Evolutionary conservation across 441 rosid species (phyloP), one percentile per base, ranked within the genome.

Genomic region (Populus trichocarpa): DNA sequence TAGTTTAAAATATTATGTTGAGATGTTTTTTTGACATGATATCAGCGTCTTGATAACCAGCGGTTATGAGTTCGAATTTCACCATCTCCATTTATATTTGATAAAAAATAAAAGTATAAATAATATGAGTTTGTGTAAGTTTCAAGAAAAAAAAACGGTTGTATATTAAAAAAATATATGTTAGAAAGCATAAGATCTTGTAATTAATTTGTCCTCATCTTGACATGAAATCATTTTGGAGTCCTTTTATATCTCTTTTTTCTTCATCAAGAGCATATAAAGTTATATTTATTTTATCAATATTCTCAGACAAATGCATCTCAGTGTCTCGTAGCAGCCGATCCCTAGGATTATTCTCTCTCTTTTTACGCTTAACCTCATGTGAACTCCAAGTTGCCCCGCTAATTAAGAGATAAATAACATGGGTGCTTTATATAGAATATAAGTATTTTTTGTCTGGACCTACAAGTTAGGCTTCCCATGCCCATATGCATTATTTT

Each of bases 281-380:
- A 5, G n/a, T 14, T 12, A 1, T 28, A 46, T 50, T 30, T 8
- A 38, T 46, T 50, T 42, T 32, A 22, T 46, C 23, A 67, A 63
- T 82, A 76, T 78, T 82, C 77, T 30, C 74, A 14, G 71, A 78
- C 68, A 78, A 2, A 76, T 75, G 36, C 84, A 81, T 81, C 72
- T 69, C 61, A 35, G 72, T 74, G 78, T 53, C 61, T 70, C 33
- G 2, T 71, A 38, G 26, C 82, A 76, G 78, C 83, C 67, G 84
- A 83, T 81, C 84, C 85, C 25, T 50, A 85, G 68, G 67, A 63
- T 81, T 71, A 74, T 77, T 74, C 79, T 53, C 38, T 0, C 0
- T 1, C 79, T 72, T 75, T 50, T n/a, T 23, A 36, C 18, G 23
- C n/a, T 67, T 18, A 9, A 6, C 70, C 14, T 63, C 85, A 73